Conservation (phyloP, 352 stramenopile species). For the Phytophthora tentaculata region DNA sequence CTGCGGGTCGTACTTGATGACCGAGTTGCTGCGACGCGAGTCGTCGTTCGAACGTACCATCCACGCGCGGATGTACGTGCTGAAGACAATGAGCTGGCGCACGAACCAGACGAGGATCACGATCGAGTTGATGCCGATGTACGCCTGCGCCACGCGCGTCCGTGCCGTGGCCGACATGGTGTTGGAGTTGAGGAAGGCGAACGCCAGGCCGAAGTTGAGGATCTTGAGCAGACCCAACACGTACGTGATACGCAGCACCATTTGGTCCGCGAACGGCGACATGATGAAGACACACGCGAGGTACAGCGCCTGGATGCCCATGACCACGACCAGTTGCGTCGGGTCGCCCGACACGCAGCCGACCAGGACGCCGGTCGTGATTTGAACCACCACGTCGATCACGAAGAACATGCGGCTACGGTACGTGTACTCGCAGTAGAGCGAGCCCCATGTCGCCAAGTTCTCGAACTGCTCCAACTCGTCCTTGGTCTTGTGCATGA, state of each 20-base stretch:
- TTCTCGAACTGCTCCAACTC: slow-evolving; percentile 66
- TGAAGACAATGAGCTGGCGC: slow-evolving; percentile 65
- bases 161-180: slow-evolving; percentile 45
- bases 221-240: slow-evolving; percentile 58
- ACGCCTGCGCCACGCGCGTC: slow-evolving; percentile 51
- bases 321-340: slow-evolving; percentile 61
- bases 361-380: slow-evolving; percentile 60
- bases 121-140: slow-evolving; percentile 71
- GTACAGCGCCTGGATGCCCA: slow-evolving; percentile 62
- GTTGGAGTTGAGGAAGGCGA: slow-evolving; percentile 63
- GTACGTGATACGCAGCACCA: slow-evolving; percentile 58
- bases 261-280: slow-evolving; percentile 44
- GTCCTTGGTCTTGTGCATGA: slow-evolving; percentile 61
- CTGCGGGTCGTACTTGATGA: slow-evolving; percentile 42
- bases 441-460: slow-evolving; percentile 61
- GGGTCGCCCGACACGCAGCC: slow-evolving; percentile 61
- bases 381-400: slow-evolving; percentile 58
- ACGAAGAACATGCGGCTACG: slow-evolving; percentile 72
- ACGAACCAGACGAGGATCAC: slow-evolving; percentile 66
- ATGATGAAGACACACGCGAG: slow-evolving; percentile 53
- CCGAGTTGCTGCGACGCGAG: slow-evolving; percentile 16
- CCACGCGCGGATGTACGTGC: slow-evolving; percentile 57
- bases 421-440: slow-evolving; percentile 73
- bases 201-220: slow-evolving; percentile 63
- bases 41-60: slow-evolving; percentile 55